A percentile compares a stretch with the other conserved stretches of the same genome.
phyloP scores from a whole-genome alignment of 2,329 filamentous ascomycete genomes.

The Aspergillus tubingensis region DNA sequence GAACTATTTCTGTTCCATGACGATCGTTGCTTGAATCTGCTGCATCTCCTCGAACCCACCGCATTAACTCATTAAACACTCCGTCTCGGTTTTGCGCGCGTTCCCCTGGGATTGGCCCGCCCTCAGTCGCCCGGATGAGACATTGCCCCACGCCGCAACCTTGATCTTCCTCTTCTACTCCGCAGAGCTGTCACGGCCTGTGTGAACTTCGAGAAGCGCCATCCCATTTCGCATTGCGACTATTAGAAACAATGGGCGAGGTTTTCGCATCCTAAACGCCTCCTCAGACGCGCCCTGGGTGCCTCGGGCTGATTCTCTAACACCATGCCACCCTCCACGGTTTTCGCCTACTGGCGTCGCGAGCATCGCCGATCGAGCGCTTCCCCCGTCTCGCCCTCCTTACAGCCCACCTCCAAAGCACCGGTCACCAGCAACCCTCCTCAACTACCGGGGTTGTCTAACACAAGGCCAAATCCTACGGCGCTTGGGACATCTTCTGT shows the following conservation, averaged over 20 bases:
- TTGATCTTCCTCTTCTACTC: slow-evolving; percentile 3
- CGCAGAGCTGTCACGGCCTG: background rate
- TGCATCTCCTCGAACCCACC: too few species aligned
- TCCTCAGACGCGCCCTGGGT: slow-evolving; percentile 20
- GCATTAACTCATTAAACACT: slow-evolving; percentile 1
- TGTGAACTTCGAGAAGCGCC: too few species aligned
- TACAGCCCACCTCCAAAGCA: slow-evolving; percentile 24
- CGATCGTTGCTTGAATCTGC: background rate
- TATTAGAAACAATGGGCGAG: slow-evolving; percentile 14
- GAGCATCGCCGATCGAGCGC: slow-evolving; percentile 40
- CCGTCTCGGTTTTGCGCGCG: background rate
- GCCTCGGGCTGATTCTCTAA: slow-evolving; percentile 11
- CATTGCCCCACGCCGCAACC: slow-evolving; percentile 13
- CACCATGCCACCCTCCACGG: slow-evolving; percentile 40
- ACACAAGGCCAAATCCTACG: slow-evolving; percentile 31
- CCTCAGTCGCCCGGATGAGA: slow-evolving; percentile 9
- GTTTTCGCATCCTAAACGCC: slow-evolving; percentile 20
- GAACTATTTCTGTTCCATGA: background rate
- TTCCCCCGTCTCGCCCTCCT: slow-evolving; percentile 29
- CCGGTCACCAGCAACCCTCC: slow-evolving; percentile 29
- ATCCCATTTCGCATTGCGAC: background rate
- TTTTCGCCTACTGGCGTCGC: slow-evolving; percentile 45
- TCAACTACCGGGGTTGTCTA: slow-evolving; percentile 36
- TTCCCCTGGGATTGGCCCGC: slow-evolving; percentile 2
- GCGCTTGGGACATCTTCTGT: slow-evolving; percentile 29